Conservation (phyloP, 2,329 filamentous ascomycete genomes). For the Scedosporium minutisporum region DNA sequence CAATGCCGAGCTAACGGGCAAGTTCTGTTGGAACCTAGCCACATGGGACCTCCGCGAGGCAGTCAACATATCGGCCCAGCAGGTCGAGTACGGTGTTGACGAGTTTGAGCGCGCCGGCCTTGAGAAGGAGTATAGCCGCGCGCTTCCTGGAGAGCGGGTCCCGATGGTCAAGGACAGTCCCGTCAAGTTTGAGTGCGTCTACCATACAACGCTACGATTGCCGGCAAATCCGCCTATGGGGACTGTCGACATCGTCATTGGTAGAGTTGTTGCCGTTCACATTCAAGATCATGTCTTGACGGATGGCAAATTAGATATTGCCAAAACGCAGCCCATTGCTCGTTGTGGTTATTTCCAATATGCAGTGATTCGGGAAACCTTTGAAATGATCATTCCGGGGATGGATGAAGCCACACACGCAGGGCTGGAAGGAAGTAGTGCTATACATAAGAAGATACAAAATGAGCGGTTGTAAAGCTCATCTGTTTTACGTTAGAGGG, state of each 20-base stretch:
- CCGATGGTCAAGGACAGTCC: slow-evolving; percentile 46
- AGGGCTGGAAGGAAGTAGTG: slow-evolving; percentile 11
- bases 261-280: slow-evolving; percentile 45
- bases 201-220: slow-evolving; percentile 42
- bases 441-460: too few relatives aligned
- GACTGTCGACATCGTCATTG: slow-evolving; percentile 47
- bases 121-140: slow-evolving; percentile 32
- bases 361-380: slow-evolving; percentile 42
- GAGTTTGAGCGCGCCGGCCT: slow-evolving; percentile 43
- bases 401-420: slow-evolving; percentile 12
- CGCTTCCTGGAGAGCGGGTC: slow-evolving; percentile 23
- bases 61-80: slow-evolving; percentile 45
- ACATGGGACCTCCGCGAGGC: slow-evolving; percentile 45
- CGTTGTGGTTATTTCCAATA: slow-evolving; percentile 53
- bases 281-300: slow-evolving; percentile 45
- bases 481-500: too few relatives aligned
- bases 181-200: slow-evolving; percentile 49
- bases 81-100: slow-evolving; percentile 37
- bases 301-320: slow-evolving; percentile 43
- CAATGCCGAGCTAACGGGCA: slow-evolving; percentile 45
- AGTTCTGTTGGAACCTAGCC: slow-evolving; percentile 51
- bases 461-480: too few relatives aligned
- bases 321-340: slow-evolving; percentile 49
- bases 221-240: slow-evolving; percentile 49
- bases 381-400: slow-evolving; percentile 47